phyloP scores from a whole-genome alignment of 352 stramenopile species.

The Pythium angustatum region DNA sequence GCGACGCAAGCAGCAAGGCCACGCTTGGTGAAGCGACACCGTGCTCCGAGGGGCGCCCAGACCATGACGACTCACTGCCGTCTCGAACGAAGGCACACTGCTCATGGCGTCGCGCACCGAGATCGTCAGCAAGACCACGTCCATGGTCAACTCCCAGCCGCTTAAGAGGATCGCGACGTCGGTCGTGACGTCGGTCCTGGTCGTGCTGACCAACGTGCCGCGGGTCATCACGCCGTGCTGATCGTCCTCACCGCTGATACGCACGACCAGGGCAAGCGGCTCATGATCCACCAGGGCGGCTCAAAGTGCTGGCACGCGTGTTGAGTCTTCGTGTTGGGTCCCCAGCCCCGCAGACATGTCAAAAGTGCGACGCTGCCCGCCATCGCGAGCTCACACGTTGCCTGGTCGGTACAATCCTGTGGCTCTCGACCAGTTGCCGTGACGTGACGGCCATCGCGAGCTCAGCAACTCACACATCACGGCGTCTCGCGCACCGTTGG shows the following conservation, averaged over 20 bases:
- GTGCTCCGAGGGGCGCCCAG: no score
- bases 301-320: constrained; percentile 52
- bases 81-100: constrained; percentile 58
- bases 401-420: constrained; percentile 61
- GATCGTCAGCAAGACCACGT: constrained; percentile 42
- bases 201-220: constrained; percentile 58
- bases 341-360: constrained; percentile 12
- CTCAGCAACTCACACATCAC: constrained; percentile 58
- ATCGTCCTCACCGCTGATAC: constrained; percentile 56
- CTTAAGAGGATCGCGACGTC: constrained; percentile 42
- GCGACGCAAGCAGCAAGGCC: no score
- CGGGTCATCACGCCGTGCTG: constrained; percentile 40
- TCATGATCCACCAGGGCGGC: constrained; percentile 45
- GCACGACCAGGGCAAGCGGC: constrained; percentile 56
- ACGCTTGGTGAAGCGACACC: no score
- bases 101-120: constrained; percentile 42
- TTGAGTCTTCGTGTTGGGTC: no score
- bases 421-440: no score
- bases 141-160: constrained; percentile 46
- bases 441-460: no score
- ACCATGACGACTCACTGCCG: no score
- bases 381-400: constrained; percentile 55
- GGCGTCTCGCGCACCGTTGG: constrained; percentile 79
- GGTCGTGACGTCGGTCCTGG: constrained; percentile 48
- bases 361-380: constrained; percentile 31